Evolutionary conservation across 805 yeast genomes (phyloP).

Genomic region (Candida gorgasii): DNA sequence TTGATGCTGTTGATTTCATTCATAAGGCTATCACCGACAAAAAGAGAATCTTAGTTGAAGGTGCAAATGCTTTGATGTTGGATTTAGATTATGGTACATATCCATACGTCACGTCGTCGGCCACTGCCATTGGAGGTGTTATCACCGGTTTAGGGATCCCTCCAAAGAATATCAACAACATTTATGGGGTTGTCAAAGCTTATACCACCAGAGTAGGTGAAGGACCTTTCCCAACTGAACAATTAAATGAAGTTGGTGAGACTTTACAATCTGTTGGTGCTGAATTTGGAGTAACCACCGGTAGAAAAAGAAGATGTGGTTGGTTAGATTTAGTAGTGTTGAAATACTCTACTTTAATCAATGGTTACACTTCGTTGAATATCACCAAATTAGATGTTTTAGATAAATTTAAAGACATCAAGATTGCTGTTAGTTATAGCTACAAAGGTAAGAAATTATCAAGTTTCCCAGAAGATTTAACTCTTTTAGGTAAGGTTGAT

Average conservation of each 20-base stretch:
- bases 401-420: constrained; percentile 84
- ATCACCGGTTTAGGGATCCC: constrained; percentile 95
- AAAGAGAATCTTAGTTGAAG: constrained; percentile 91
- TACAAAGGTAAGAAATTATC: constrained; percentile 73
- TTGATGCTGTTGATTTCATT: constrained; percentile 85
- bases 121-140: constrained; percentile 97
- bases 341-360: constrained; percentile 85
- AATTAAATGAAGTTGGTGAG: constrained; percentile 83
- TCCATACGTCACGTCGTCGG: constrained; percentile 94
- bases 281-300: constrained; percentile 97
- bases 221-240: constrained; percentile 99
- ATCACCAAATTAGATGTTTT: constrained; percentile 94
- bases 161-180: constrained; percentile 76
- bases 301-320: constrained; percentile 98
- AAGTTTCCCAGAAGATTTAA: constrained; percentile 91
- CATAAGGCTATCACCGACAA: constrained; percentile 72
- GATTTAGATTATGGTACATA: constrained; percentile 98
- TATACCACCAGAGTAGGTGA: constrained; percentile 99
- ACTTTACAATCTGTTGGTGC: constrained; percentile 89
- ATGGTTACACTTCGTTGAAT: constrained; percentile 93
- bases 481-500: constrained; percentile 80
- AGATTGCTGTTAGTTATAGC: constrained; percentile 83
- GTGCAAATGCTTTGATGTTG: constrained; percentile 97
- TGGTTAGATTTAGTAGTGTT: constrained; percentile 97
- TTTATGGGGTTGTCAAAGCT: constrained; percentile 97